Conservation (phyloP, 768 basidiomycete species). For the Kwoniella pini region DNA sequence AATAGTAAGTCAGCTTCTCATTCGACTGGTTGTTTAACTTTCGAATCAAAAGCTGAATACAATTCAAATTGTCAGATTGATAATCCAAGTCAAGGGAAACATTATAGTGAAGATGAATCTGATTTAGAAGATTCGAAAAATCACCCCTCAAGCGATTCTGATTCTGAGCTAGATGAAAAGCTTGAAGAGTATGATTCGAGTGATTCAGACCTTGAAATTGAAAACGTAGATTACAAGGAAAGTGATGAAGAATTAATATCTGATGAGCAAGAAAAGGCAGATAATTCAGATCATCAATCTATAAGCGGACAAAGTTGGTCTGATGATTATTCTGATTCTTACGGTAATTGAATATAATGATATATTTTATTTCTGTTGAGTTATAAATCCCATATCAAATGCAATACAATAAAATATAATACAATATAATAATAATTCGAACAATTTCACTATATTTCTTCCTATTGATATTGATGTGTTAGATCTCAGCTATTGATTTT, state of each 20-base stretch:
- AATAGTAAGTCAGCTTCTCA: slow-evolving; percentile 32
- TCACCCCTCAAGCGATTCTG: background rate
- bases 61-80: too few relatives aligned
- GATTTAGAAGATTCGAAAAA: slow-evolving; percentile 3
- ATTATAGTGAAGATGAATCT: slow-evolving; percentile 11
- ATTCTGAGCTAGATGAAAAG: background rate
- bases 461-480: background rate
- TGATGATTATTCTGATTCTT: background rate
- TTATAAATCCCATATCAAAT: too few relatives aligned
- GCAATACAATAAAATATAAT: too few relatives aligned
- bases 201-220: background rate
- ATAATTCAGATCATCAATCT: background rate
- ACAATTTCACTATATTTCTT: slow-evolving; percentile 1
- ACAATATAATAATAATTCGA: background rate
- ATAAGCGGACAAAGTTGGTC: background rate
- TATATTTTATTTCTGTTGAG: too few relatives aligned
- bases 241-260: background rate
- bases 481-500: slow-evolving; percentile 3
- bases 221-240: background rate
- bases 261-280: slow-evolving; percentile 10
- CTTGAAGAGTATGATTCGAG: background rate
- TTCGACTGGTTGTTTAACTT: too few relatives aligned
- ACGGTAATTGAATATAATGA: background rate
- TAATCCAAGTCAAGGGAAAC: background rate
- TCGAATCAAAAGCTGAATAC: too few relatives aligned